Base-by-base conservation (phyloP, 163 green algal genomes). In the Scenedesmus sp. region DNA sequence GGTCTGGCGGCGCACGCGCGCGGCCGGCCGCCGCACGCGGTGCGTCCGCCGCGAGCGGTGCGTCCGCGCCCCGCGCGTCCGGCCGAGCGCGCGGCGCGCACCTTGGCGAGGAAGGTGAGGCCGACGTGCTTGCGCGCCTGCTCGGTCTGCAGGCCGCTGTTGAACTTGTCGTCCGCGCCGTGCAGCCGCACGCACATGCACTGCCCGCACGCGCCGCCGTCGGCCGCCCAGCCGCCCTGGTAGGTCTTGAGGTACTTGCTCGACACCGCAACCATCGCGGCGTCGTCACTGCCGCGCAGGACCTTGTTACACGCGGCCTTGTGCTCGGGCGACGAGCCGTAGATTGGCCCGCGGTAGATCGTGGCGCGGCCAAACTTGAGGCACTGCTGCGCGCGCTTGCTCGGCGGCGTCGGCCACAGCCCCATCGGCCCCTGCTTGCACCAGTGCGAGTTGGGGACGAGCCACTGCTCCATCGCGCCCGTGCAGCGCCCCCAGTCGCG, bases 181-280 rank as follows among this genome's bases (percentile, higher is more conserved):
- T 83, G 75, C 53, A 83, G 29, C 29, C 64, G 48, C 14, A 83
- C 45, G 51, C 75, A 83, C 75, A 83, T 83, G 75, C 75, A 83
- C 56, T 50, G 54, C n/a, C 45, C n/a, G 39, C 75, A 83, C 1
- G 64, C 54, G 44, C 75, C 75, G 22, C 24, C 77, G 56, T 83
- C 65, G 17, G 14, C 15, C 3, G 64, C 47, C 75, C 75, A 83
- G 34, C 75, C 75, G n/a, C 75, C 75, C 53, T 83, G 75, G n/a
- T 77, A 77, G 4, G 64, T 83, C 44, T 77, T 76, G 7, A 83
- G 31, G 33, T 83, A 83, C 44, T 83, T 83, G 26, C 64, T 83
- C 54, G 39, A 65, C 28, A 83, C 75, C 11, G 75, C 75, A 11
- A 83, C 42, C 53, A 77, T 53, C 0, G 75, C 75, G 11, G 31